A percentile compares a stretch with the other conserved stretches of the same genome.
Conservation (phyloP, 2,329 filamentous ascomycete species). For the Colletotrichum magnum region DNA sequence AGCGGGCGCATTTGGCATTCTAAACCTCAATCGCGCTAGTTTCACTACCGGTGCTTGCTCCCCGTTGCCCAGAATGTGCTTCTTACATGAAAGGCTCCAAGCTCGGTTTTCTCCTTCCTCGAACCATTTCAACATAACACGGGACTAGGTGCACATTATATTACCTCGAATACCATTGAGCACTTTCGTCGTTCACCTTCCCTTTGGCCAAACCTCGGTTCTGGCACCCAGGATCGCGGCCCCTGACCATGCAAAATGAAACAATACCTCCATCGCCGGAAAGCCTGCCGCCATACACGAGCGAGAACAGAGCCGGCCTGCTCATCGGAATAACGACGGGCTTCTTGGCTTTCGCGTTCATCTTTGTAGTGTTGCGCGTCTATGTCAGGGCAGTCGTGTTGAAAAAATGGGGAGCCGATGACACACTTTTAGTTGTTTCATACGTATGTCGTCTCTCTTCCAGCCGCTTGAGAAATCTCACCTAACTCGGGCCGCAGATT, state of each 20-base stretch:
- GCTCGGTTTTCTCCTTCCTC: too few species aligned
- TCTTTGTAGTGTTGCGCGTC: slow-evolving; percentile 21
- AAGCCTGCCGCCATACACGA: not conserved
- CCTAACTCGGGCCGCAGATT: not conserved
- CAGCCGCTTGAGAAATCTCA: too few species aligned
- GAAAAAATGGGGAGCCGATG: slow-evolving; percentile 35
- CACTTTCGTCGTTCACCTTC: not conserved
- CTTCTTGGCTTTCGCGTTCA: slow-evolving; percentile 10
- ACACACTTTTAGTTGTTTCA: slow-evolving; percentile 20
- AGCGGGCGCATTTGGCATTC: not conserved
- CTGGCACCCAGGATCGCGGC: not conserved
- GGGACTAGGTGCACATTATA: too few species aligned
- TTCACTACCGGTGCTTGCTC: not conserved
- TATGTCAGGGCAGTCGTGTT: slow-evolving; percentile 26
- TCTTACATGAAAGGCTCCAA: not conserved
- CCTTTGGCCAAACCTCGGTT: not conserved
- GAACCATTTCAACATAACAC: too few species aligned
- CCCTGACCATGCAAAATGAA: slow-evolving; percentile 4
- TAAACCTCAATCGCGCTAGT: not conserved
- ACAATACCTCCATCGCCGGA: not conserved
- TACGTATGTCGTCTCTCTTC: not conserved
- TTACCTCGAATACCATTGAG: too few species aligned
- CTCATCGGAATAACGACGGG: slow-evolving; percentile 19
- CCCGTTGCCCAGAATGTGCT: not conserved
- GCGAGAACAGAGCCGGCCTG: slow-evolving; percentile 6